Conservation (phyloP, 148 eudicot species). For the Rhododendron griersonianum region DNA sequence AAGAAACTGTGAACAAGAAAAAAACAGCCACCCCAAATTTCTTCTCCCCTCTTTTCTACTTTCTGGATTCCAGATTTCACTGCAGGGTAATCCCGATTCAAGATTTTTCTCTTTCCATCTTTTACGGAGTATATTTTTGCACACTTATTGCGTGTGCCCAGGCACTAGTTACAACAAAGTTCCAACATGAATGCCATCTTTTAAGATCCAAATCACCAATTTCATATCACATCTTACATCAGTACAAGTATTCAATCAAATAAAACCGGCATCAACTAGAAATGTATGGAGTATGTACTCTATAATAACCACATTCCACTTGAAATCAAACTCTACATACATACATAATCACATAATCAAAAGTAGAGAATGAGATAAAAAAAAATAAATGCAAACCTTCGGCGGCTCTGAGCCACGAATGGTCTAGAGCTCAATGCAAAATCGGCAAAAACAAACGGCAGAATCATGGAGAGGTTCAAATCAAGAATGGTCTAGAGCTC, state of each 20-base stretch:
- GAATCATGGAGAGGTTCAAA: neutral
- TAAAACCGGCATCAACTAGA: neutral
- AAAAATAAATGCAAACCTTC: constrained; percentile 43
- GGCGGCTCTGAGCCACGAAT: constrained; percentile 79
- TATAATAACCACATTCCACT: neutral
- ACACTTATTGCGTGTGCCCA: no score
- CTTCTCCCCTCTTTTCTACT: neutral
- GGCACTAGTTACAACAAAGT: neutral
- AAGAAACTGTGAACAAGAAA: neutral
- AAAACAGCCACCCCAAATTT: neutral
- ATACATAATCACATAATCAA: neutral
- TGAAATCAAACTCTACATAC: neutral
- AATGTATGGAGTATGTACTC: neutral
- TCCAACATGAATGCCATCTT: neutral
- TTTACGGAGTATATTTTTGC: no score
- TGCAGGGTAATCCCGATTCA: no score
- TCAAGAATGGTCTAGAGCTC: neutral
- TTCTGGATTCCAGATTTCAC: no score
- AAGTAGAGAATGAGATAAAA: neutral
- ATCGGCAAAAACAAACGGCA: neutral
- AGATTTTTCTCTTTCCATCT: no score
- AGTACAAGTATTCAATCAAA: neutral
- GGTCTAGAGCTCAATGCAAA: constrained; percentile 8
- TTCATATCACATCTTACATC: neutral
- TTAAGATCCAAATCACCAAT: neutral